Percentiles rank a stretch among this genome's conserved stretches.
Evolutionary conservation across 192 early-diverging fungal species (phyloP).

Genomic region (Mortierella alpina): DNA sequence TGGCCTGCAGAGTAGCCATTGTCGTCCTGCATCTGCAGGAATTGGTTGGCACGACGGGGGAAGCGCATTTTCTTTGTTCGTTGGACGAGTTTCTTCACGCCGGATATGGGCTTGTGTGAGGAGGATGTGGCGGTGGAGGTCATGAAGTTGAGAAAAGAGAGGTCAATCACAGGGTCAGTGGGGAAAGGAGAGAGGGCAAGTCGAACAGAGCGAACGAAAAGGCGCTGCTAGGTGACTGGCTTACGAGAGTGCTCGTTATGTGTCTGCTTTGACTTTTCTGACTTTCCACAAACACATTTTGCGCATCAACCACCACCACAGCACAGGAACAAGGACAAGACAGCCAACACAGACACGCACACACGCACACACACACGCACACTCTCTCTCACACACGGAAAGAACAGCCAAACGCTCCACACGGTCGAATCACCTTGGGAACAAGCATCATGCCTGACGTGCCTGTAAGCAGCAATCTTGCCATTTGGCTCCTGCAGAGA

Average conservation of each 20-base stretch:
- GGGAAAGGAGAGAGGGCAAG: neutral
- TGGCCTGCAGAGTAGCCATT: constrained; percentile 44
- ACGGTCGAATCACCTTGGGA: too few relatives aligned
- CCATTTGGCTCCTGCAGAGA: too few relatives aligned
- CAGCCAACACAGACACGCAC: neutral
- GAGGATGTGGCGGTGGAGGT: constrained; percentile 20
- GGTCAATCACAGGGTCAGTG: neutral
- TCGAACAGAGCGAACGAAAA: neutral
- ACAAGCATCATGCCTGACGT: constrained; percentile 26
- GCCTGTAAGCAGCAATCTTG: constrained; percentile 10
- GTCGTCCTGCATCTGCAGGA: constrained; percentile 44
- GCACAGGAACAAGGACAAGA: neutral
- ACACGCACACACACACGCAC: neutral
- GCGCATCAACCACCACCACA: neutral
- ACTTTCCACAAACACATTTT: neutral
- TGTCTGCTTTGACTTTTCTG: neutral
- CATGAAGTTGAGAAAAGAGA: constrained; percentile 12
- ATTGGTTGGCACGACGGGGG: constrained; percentile 45
- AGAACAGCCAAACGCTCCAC: too few relatives aligned
- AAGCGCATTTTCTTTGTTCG: constrained; percentile 54
- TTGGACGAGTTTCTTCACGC: constrained; percentile 41
- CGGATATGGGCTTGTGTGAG: constrained; percentile 21
- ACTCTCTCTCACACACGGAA: too few relatives aligned
- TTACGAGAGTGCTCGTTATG: neutral
- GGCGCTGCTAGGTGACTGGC: too few relatives aligned